Conservation (phyloP, 805 yeast species). For the Suhomyces sp. region DNA sequence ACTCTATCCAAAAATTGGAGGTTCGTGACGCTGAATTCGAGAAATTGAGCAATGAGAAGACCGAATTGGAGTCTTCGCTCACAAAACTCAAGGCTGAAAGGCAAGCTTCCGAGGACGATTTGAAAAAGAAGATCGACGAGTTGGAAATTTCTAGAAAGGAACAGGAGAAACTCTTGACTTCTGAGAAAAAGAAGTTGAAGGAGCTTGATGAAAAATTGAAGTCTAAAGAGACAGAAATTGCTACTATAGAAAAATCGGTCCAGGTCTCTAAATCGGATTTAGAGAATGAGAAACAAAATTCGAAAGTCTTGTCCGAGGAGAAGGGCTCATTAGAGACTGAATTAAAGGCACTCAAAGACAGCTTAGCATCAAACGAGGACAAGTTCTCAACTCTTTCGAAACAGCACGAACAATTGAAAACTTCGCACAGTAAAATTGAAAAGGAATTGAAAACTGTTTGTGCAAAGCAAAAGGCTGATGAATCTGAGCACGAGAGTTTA, state of each 20-base stretch:
- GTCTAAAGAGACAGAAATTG: background rate
- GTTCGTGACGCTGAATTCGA: background rate
- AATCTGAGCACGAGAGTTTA: constrained; percentile 13
- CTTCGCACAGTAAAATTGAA: constrained; percentile 3
- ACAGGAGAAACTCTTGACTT: constrained; percentile 15
- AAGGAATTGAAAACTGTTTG: constrained; percentile 11
- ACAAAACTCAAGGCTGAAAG: background rate
- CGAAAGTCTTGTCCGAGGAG: background rate
- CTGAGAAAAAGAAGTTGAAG: constrained; percentile 13
- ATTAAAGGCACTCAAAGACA: background rate
- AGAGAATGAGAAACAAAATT: background rate
- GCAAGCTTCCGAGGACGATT: background rate
- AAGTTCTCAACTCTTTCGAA: background rate
- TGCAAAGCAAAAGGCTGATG: constrained; percentile 16
- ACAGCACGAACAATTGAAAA: background rate
- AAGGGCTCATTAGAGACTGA: background rate
- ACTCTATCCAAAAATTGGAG: background rate
- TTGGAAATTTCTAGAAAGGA: background rate
- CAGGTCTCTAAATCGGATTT: background rate
- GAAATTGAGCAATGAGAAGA: background rate
- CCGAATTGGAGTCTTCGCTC: background rate
- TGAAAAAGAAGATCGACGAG: background rate
- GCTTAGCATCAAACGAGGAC: background rate
- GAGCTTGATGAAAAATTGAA: constrained; percentile 26
- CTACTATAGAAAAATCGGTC: background rate